Evolutionary conservation across 495 filamentous ascomycete species (phyloP).

Genomic region (Aspergillus egyptiacus): DNA sequence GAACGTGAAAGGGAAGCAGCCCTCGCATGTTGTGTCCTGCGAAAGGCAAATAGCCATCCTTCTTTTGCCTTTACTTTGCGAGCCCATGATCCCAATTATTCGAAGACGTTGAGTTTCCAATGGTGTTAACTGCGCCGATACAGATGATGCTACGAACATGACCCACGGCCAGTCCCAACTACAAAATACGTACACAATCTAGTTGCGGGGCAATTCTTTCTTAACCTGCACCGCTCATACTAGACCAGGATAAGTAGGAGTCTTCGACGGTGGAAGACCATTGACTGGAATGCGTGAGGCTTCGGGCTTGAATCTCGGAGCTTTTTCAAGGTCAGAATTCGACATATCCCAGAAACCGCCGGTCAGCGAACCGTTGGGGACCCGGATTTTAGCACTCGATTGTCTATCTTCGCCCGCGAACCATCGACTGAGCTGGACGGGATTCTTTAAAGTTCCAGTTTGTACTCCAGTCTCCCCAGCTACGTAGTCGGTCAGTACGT

Average conservation of each 20-base stretch:
- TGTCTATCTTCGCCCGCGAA: too few species aligned
- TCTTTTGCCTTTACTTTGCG: neutral
- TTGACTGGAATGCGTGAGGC: slow-evolving; percentile 1
- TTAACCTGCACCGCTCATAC: neutral
- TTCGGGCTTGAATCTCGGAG: neutral
- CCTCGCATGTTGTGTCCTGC: neutral
- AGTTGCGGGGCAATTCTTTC: neutral
- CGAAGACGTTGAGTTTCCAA: neutral
- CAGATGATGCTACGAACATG: neutral
- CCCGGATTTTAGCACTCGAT: too few species aligned
- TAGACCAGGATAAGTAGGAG: neutral
- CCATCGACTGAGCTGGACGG: too few species aligned
- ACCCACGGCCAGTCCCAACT: neutral
- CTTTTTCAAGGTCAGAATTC: too few species aligned
- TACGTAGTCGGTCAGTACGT: too few species aligned
- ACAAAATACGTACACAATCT: neutral
- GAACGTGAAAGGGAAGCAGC: neutral
- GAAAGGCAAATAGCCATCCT: neutral
- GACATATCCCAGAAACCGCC: too few species aligned
- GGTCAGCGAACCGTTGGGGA: too few species aligned
- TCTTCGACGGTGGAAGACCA: neutral
- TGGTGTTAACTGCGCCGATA: neutral
- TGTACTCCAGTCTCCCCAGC: too few species aligned
- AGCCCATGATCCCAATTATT: neutral
- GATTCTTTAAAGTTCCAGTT: too few species aligned